phyloP scores from a whole-genome alignment of 345 rosid species.

The Garcia nutans region DNA sequence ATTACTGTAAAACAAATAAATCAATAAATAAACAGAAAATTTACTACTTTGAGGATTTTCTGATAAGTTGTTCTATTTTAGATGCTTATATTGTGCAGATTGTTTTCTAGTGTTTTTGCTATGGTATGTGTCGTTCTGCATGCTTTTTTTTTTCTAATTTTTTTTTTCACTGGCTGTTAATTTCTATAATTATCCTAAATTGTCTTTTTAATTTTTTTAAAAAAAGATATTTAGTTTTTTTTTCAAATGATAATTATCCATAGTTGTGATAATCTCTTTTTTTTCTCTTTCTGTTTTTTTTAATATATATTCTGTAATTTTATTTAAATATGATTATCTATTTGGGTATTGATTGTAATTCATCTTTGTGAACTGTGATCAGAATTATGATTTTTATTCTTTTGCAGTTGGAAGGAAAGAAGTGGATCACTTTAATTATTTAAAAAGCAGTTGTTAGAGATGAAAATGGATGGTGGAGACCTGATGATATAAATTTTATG shows the following conservation, averaged over 20 bases:
- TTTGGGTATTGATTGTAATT: background rate
- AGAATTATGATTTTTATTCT: slow-evolving; percentile 4
- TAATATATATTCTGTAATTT: no score
- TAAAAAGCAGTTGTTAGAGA: background rate
- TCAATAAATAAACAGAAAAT: background rate
- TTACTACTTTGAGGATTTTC: background rate
- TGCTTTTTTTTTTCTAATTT: background rate
- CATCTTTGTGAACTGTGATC: background rate
- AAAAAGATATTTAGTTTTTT: no score
- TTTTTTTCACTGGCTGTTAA: background rate
- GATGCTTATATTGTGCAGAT: background rate
- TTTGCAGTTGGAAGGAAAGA: slow-evolving; percentile 29
- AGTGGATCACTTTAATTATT: slow-evolving; percentile 25
- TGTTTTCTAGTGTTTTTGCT: background rate
- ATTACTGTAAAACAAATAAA: background rate
- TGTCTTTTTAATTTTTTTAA: no score
- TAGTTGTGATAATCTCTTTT: no score
- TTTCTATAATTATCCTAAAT: background rate
- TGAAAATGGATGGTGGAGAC: slow-evolving; percentile 23
- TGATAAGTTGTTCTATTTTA: background rate
- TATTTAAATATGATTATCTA: no score
- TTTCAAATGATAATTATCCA: no score
- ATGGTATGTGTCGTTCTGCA: slow-evolving; percentile 15
- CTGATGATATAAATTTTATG: slow-evolving; percentile 15
- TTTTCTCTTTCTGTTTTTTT: background rate